phyloP scores from a whole-genome alignment of 495 filamentous ascomycete genomes.

The Penicillium mononematosum region DNA sequence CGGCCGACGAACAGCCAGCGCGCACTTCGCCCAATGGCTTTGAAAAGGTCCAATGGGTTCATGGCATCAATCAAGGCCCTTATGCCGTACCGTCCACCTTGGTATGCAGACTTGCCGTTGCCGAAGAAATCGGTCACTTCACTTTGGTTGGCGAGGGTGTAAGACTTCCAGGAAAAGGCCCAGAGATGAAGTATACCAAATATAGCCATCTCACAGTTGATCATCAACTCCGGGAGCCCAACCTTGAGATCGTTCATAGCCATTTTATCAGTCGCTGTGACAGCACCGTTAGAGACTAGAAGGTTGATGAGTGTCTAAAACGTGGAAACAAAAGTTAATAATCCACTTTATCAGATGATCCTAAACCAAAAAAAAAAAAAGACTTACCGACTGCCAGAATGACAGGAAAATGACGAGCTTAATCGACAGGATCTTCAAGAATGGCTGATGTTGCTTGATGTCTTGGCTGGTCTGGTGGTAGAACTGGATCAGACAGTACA shows the following conservation, averaged over 20 bases:
- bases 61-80: constrained; percentile 68
- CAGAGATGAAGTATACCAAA: constrained; percentile 78
- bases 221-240: constrained; percentile 73
- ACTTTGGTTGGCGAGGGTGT: constrained; percentile 41
- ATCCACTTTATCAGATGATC: not conserved
- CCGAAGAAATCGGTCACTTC: constrained; percentile 48
- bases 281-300: constrained; percentile 59
- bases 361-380: not conserved
- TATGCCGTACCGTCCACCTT: constrained; percentile 62
- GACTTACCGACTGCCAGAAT: constrained; percentile 79
- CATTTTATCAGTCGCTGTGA: constrained; percentile 61
- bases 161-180: constrained; percentile 77
- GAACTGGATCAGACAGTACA: constrained; percentile 91
- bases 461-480: constrained; percentile 72
- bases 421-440: constrained; percentile 83
- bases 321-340: not conserved
- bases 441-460: constrained; percentile 67
- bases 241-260: constrained; percentile 74
- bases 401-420: constrained; percentile 94
- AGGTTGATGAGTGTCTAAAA: constrained; percentile 63
- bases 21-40: constrained; percentile 71
- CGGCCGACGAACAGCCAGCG: constrained; percentile 78
- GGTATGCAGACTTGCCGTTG: constrained; percentile 52
- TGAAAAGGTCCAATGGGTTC: constrained; percentile 82
- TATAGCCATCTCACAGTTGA: constrained; percentile 85